Evolutionary conservation across 139 green algal species (phyloP).

Genomic region (Diplosphaera chodatii): DNA sequence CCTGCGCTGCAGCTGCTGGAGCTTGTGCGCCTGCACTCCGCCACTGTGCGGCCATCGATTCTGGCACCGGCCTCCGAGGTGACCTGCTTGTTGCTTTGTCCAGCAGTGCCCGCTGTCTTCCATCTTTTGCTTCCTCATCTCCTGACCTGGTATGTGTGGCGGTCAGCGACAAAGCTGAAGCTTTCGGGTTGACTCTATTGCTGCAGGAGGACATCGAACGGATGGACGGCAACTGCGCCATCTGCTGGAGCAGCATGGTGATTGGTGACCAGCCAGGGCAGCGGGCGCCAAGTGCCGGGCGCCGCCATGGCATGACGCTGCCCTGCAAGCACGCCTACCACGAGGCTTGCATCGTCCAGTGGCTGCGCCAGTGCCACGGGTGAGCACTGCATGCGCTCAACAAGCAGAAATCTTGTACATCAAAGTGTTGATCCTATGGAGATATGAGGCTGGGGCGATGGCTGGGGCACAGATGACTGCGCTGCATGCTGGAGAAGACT

Average conservation of each 20-base stretch:
- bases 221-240: slow-evolving; percentile 68
- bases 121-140: too few species aligned
- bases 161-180: too few species aligned
- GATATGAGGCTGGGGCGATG: too few species aligned
- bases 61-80: background rate
- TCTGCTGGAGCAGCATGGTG: slow-evolving; percentile 71
- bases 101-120: too few species aligned
- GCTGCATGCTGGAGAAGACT: too few species aligned
- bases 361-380: slow-evolving; percentile 71
- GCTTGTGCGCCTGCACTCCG: slow-evolving; percentile 8
- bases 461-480: too few species aligned
- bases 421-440: background rate
- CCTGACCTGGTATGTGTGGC: too few species aligned
- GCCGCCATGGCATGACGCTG: slow-evolving; percentile 33
- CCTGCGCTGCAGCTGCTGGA: slow-evolving; percentile 36
- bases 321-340: slow-evolving; percentile 75
- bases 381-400: too few species aligned
- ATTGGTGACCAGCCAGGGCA: background rate
- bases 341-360: slow-evolving; percentile 64
- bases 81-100: too few species aligned
- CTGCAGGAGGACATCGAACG: slow-evolving; percentile 53
- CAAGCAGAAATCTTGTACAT: too few species aligned
- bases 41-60: slow-evolving; percentile 5
- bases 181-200: too few species aligned
- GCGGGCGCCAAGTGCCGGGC: background rate